Evolutionary conservation across 1,284 basidiomycete species (phyloP).

Genomic region (Schizopora paradoxa): DNA sequence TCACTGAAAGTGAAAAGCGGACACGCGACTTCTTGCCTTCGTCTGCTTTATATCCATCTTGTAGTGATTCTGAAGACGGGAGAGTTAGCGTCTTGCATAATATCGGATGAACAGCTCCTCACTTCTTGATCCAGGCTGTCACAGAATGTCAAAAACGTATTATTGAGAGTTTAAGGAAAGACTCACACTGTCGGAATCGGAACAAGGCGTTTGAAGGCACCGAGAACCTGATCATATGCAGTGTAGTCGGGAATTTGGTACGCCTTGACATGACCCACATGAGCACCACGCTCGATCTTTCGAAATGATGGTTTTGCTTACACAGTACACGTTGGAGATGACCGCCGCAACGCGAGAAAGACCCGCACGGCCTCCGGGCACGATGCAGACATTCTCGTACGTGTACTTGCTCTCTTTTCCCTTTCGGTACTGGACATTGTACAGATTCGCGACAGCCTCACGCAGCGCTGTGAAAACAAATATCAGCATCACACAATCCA

Average conservation of each 20-base stretch:
- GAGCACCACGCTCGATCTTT: background rate
- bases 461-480: constrained; percentile 33
- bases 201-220: constrained; percentile 84
- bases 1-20: constrained; percentile 12
- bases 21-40: constrained; percentile 22
- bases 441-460: constrained; percentile 77
- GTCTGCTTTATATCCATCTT: constrained; percentile 63
- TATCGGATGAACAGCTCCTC: constrained; percentile 13
- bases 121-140: constrained; percentile 56
- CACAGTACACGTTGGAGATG: constrained; percentile 78
- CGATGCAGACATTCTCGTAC: constrained; percentile 86
- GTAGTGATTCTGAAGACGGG: constrained; percentile 45
- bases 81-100: background rate
- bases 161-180: constrained; percentile 13
- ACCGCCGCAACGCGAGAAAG: constrained; percentile 89
- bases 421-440: constrained; percentile 84
- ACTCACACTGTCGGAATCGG: constrained; percentile 83
- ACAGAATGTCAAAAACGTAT: background rate
- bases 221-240: constrained; percentile 78
- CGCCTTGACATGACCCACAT: constrained; percentile 44
- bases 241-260: constrained; percentile 90
- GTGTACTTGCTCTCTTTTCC: constrained; percentile 82
- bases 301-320: constrained; percentile 29
- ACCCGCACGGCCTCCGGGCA: constrained; percentile 86
- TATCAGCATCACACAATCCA: constrained; percentile 20